Conservation (phyloP, 202 grass and related monocot species). For the Elaeis oleifera region DNA sequence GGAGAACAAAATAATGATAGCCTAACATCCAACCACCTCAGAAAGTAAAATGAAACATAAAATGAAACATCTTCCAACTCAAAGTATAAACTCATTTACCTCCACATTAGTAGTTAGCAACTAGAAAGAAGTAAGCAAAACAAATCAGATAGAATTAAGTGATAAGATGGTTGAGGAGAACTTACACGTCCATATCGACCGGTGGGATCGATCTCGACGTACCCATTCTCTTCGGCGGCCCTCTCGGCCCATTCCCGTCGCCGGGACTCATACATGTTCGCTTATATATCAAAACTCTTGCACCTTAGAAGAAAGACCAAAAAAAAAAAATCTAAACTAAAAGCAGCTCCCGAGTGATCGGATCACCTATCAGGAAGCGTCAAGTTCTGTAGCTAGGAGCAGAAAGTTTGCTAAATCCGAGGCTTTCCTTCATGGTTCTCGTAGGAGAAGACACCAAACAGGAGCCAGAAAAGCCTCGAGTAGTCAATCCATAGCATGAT, state of each 20-base stretch:
- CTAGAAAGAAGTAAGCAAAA: neutral
- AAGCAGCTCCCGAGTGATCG: neutral
- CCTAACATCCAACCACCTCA: no score
- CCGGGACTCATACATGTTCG: neutral
- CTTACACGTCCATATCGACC: slow-evolving; percentile 71
- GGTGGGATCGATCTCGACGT: slow-evolving; percentile 61
- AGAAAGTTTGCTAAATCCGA: slow-evolving; percentile 24
- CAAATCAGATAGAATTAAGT: neutral
- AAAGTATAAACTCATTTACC: neutral
- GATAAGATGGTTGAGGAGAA: neutral
- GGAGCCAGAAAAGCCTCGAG: slow-evolving; percentile 34
- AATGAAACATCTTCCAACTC: no score
- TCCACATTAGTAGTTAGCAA: neutral
- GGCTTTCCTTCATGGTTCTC: slow-evolving; percentile 30
- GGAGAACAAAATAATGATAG: no score
- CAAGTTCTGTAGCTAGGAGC: no score
- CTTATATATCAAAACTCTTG: neutral
- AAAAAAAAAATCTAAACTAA: neutral
- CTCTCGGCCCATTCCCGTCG: slow-evolving; percentile 7
- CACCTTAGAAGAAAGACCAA: neutral
- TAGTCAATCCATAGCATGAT: slow-evolving; percentile 40
- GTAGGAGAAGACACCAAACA: slow-evolving; percentile 32
- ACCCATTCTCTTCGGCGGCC: slow-evolving; percentile 32
- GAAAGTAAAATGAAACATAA: no score
- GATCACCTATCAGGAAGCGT: no score